A percentile compares a stretch with the other conserved stretches of the same genome.
phyloP scores from a whole-genome alignment of 805 yeast genomes.

The Wickerhamomyces sydowiorum region DNA sequence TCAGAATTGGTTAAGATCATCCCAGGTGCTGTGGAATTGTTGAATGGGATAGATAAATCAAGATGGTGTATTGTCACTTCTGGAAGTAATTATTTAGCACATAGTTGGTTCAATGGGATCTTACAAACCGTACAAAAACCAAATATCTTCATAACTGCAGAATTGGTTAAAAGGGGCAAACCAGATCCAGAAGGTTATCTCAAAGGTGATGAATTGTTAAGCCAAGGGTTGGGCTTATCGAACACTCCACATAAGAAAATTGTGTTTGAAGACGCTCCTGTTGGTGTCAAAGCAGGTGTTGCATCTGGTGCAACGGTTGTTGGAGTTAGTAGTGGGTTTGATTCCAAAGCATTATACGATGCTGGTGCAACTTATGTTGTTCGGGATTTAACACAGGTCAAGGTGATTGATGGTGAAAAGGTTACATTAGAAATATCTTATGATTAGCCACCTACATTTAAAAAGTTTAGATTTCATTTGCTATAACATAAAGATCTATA shows the following conservation, averaged over 20 bases:
- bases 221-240: constrained; percentile 30
- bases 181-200: constrained; percentile 82
- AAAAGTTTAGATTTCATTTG: neutral
- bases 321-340: constrained; percentile 80
- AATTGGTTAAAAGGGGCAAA: constrained; percentile 74
- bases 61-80: constrained; percentile 82
- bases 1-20: constrained; percentile 72
- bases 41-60: constrained; percentile 47
- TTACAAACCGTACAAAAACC: constrained; percentile 60
- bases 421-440: constrained; percentile 15
- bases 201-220: constrained; percentile 38
- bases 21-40: constrained; percentile 67
- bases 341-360: constrained; percentile 39
- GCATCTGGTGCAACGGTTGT: constrained; percentile 80
- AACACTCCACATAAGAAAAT: constrained; percentile 40
- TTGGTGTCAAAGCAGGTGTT: constrained; percentile 82
- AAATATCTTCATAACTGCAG: constrained; percentile 76
- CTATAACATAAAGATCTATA: no score
- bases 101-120: constrained; percentile 60
- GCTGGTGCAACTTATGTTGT: constrained; percentile 84
- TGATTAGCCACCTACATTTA: neutral
- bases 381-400: constrained; percentile 46
- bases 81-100: constrained; percentile 73
- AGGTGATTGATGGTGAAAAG: constrained; percentile 19
- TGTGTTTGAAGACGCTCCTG: constrained; percentile 88